Evolutionary conservation across 2,329 filamentous ascomycete genomes (phyloP), one percentile per base, ranked within the genome.

Genomic region (Rugonectria rugulosa): DNA sequence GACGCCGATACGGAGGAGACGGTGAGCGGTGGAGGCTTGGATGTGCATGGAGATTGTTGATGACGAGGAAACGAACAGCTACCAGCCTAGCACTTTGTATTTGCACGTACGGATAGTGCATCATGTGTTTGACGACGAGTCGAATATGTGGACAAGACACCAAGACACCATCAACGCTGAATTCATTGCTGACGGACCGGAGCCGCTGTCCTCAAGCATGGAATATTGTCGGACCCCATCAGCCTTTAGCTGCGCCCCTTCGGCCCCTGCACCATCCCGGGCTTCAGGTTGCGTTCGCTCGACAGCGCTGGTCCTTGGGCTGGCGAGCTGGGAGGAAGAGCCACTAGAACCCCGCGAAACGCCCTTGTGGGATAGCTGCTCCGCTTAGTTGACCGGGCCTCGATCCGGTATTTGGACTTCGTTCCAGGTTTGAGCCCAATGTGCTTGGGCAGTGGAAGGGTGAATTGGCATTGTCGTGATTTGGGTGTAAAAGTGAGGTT

Each of bases 301-400:
- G 21, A 24, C 26, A 23, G 17, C 23, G 12, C 26, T 38, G n/a
- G n/a, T n/a, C n/a, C n/a, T n/a, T n/a, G n/a, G n/a, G n/a, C n/a
- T n/a, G n/a, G n/a, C n/a, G n/a, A n/a, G n/a, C n/a, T n/a, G n/a
- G n/a, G 36, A 38, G 26, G 42, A 40, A 31, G 45, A 61, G 63
- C 70, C 70, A 72, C 65, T 72, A 66, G 57, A 63, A 71, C 66
- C 63, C 67, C 68, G 56, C 63, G 61, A 60, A 66, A 43, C 31
- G 49, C 58, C 68, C 67, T 61, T 71, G 68, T 72, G 70, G 64
- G 41, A 60, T 56, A 45, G 57, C 42, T 42, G 56, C 50, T 49
- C 57, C 48, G 53, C 63, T 65, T 59, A 59, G 60, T 50, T 59
- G 57, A 56, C 34, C n/a, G 53, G 47, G 41, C 36, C 29, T 34